These are phyloP conservation scores for Erythrobasidium hasegawianum DNA, from an alignment of 1,284 basidiomycete genomes.

Conservation along the genomic window DNA sequence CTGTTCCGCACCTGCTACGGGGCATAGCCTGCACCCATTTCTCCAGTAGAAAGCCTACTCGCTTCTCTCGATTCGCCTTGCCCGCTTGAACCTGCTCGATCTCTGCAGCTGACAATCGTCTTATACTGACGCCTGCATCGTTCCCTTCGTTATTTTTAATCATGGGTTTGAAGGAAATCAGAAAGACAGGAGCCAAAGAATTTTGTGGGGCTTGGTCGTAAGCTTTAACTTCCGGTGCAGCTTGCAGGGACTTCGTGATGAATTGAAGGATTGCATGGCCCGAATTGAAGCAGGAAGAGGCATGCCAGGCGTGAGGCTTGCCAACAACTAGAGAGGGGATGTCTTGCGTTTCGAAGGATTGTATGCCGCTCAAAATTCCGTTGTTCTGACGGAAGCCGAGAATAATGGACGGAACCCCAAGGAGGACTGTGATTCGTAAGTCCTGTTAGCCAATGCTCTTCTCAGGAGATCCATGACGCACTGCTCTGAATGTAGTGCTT, in stretches of 20 bases:
- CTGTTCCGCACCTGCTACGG: conserved; percentile 3
- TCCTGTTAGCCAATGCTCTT: not conserved
- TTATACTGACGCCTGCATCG: conserved; percentile 35
- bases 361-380: conserved; percentile 52
- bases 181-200: conserved; percentile 57
- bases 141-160: conserved; percentile 55
- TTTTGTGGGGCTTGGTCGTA: conserved; percentile 6
- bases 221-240: conserved; percentile 21
- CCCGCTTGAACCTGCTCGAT: conserved; percentile 60
- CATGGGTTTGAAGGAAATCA: conserved; percentile 60
- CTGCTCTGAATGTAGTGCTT: conserved; percentile 97
- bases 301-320: conserved; percentile 72
- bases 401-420: conserved; percentile 64
- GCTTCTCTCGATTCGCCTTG: conserved; percentile 66
- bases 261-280: conserved; percentile 62
- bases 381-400: conserved; percentile 84
- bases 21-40: conserved; percentile 62
- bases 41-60: conserved; percentile 67
- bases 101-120: conserved; percentile 53
- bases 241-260: conserved; percentile 52
- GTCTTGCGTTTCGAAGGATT: conserved; percentile 48
- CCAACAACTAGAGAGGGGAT: conserved; percentile 58
- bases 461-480: conserved; percentile 51
- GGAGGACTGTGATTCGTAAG: conserved; percentile 37
- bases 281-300: conserved; percentile 69